Conservation (phyloP, 441 rosid genomes). For the Omphalea diandra region DNA sequence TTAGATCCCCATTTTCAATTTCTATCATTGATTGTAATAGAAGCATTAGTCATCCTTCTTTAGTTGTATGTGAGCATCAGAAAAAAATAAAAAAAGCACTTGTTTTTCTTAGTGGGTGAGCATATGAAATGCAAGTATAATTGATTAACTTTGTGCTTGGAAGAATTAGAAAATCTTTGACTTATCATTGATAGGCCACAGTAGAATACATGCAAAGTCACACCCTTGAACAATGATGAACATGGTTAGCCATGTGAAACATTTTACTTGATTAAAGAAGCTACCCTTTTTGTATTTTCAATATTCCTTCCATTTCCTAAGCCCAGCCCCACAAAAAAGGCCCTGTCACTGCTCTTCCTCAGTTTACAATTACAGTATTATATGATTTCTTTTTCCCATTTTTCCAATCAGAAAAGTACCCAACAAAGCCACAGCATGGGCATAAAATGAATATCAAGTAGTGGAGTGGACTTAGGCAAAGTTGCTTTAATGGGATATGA, state of each 20-base stretch:
- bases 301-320: background rate
- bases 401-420: background rate
- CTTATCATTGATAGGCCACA: conserved; percentile 5
- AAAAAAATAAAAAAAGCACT: background rate
- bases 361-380: background rate
- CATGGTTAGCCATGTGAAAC: conserved; percentile 8
- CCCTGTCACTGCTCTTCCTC: background rate
- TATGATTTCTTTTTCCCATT: background rate
- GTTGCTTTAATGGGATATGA: conserved; percentile 19
- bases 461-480: conserved; percentile 28
- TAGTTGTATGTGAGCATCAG: conserved; percentile 12
- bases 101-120: background rate
- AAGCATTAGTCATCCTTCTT: conserved; percentile 2
- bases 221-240: conserved; percentile 20
- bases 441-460: background rate
- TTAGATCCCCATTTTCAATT: background rate
- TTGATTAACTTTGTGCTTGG: background rate
- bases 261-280: conserved; percentile 25
- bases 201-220: conserved; percentile 4
- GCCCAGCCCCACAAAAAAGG: background rate
- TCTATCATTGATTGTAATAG: background rate
- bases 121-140: background rate
- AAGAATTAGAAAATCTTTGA: conserved; percentile 20
- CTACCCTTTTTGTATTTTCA: background rate
- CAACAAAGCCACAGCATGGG: too few relatives aligned